A percentile compares a stretch with the other conserved stretches of the same genome.
These are phyloP conservation scores for Meyerozyma sp. DNA, from an alignment of 1,139 yeast genomes.

Conservation along the genomic window DNA sequence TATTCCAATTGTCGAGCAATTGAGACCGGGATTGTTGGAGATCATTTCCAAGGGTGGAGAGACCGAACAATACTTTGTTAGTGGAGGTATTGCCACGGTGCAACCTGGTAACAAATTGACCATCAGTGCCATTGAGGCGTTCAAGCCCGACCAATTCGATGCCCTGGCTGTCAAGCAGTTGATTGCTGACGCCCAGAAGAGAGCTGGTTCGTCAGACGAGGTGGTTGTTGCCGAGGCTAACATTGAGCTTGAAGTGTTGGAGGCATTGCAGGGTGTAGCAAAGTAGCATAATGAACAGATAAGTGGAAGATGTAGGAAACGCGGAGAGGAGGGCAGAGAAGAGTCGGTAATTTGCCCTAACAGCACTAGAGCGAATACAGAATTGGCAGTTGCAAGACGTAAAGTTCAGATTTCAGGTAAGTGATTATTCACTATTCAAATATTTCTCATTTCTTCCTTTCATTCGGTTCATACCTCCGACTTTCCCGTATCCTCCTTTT, in stretches of 20 bases:
- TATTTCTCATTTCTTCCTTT: too few relatives aligned
- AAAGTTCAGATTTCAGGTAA: too few relatives aligned
- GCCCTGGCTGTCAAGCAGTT: conserved; percentile 73
- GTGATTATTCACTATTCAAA: too few relatives aligned
- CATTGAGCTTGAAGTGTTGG: conserved; percentile 93
- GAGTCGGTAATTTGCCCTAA: neutral
- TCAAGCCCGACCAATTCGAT: conserved; percentile 86
- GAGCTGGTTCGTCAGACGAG: conserved; percentile 80
- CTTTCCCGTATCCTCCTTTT: too few relatives aligned
- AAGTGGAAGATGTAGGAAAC: neutral
- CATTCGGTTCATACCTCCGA: too few relatives aligned
- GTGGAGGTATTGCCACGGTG: conserved; percentile 97
- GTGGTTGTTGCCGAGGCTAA: conserved; percentile 90
- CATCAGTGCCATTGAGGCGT: conserved; percentile 94
- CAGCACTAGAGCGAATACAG: too few relatives aligned
- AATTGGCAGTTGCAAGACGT: too few relatives aligned
- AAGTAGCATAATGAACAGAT: conserved; percentile 40
- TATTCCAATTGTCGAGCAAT: conserved; percentile 96
- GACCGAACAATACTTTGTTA: conserved; percentile 77
- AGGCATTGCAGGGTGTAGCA: conserved; percentile 86
- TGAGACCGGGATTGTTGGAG: conserved; percentile 94
- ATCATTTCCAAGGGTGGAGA: conserved; percentile 76
- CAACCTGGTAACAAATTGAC: conserved; percentile 91
- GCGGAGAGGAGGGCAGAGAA: neutral
- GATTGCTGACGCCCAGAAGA: conserved; percentile 93